phyloP scores from a whole-genome alignment of 305 asterid genomes.

The Plantago lanceolata region DNA sequence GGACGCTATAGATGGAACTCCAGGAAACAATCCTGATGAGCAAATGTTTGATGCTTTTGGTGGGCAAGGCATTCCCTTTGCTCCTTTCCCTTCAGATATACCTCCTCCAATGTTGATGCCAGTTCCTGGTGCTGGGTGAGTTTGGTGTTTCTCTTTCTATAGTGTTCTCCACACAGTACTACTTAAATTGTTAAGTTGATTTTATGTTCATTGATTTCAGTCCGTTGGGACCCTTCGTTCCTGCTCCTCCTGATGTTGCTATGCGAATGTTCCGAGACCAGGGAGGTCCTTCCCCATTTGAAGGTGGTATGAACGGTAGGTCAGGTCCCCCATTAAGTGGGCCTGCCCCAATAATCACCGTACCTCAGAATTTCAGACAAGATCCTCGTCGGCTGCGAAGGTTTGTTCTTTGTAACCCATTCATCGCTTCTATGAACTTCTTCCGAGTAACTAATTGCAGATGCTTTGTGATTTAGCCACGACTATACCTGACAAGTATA shows the following conservation, averaged over 20 bases:
- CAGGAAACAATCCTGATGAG: conserved; percentile 68
- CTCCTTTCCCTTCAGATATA: conserved; percentile 72
- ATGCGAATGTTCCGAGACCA: conserved; percentile 95
- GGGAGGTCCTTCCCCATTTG: conserved; percentile 87
- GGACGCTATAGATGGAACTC: conserved; percentile 51
- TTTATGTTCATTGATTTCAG: conserved; percentile 39
- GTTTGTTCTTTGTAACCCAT: conserved; percentile 29
- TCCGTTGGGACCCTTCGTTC: conserved; percentile 95
- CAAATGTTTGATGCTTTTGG: conserved; percentile 76
- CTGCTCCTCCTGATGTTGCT: conserved; percentile 99
- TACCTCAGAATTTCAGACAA: conserved; percentile 77
- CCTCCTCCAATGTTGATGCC: conserved; percentile 97
- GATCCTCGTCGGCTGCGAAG: conserved; percentile 97
- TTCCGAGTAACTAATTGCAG: background rate
- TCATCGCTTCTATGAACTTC: conserved; percentile 1
- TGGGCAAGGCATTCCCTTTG: conserved; percentile 76
- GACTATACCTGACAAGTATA: background rate
- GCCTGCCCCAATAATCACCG: conserved; percentile 66
- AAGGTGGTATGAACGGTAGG: conserved; percentile 78
- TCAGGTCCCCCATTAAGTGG: conserved; percentile 61
- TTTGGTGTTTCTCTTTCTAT: background rate
- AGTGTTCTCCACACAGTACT: background rate
- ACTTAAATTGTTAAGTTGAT: conserved; percentile 16
- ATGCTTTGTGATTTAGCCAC: background rate
- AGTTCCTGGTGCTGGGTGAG: conserved; percentile 99